Percentiles rank a stretch among this genome's conserved stretches.
Evolutionary conservation across 1,139 yeast genomes (phyloP).

Genomic region (Suhomyces chickasaworum): DNA sequence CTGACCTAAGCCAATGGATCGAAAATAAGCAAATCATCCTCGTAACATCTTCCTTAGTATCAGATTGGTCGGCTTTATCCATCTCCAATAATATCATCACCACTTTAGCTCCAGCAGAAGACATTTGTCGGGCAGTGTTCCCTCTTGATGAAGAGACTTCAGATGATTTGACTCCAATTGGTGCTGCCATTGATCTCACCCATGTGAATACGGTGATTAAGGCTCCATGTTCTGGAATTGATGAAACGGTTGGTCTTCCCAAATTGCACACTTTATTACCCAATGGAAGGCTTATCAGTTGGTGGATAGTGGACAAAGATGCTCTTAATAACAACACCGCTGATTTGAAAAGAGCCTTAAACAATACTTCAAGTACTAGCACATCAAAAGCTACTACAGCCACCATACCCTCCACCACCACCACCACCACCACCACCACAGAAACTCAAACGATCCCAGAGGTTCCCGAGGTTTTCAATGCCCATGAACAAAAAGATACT

Average conservation of each 20-base stretch:
- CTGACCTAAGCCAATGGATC: conserved; percentile 48
- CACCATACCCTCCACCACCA: no score
- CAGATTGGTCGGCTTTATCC: conserved; percentile 49
- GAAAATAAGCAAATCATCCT: conserved; percentile 32
- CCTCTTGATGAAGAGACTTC: conserved; percentile 67
- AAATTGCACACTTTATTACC: conserved; percentile 62
- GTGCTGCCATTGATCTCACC: conserved; percentile 62
- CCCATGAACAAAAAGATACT: not conserved
- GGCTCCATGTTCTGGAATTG: conserved; percentile 62
- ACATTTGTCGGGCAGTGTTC: conserved; percentile 67
- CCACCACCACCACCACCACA: no score
- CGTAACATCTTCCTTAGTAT: conserved; percentile 61
- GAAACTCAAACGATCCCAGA: not conserved
- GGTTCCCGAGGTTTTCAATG: no score
- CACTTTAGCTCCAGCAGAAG: conserved; percentile 54
- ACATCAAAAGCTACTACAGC: no score
- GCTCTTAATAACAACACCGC: conserved; percentile 40
- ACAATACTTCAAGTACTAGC: not conserved
- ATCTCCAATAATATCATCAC: conserved; percentile 22
- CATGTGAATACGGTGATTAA: conserved; percentile 39
- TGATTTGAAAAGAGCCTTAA: conserved; percentile 25
- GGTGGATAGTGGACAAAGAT: conserved; percentile 62
- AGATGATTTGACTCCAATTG: conserved; percentile 72
- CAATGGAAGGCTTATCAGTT: conserved; percentile 60
- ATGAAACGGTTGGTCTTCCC: conserved; percentile 57